A percentile compares a stretch with the other conserved stretches of the same genome.
Conservation (phyloP, 345 rosid species). For the Corymbia maculata region DNA sequence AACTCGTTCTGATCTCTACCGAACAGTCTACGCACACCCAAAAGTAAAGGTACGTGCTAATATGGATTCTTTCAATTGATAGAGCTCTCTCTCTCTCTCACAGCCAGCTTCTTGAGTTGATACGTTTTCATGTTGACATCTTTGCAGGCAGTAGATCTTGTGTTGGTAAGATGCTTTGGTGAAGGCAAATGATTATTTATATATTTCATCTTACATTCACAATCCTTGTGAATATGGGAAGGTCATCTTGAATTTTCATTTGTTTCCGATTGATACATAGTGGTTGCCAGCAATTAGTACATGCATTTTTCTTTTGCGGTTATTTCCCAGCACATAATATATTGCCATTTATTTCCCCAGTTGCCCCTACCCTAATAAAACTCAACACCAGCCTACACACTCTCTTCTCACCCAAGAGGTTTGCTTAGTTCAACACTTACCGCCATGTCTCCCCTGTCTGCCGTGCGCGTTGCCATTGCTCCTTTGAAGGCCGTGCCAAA, state of each 20-base stretch:
- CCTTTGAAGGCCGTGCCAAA: background rate
- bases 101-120: background rate
- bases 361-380: background rate
- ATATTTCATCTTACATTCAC: conserved; percentile 47
- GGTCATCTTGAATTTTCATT: conserved; percentile 27
- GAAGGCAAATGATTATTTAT: conserved; percentile 55
- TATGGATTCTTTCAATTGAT: background rate
- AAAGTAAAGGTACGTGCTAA: conserved; percentile 67
- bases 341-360: too few relatives aligned
- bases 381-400: background rate
- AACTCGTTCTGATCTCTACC: conserved; percentile 84
- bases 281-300: background rate
- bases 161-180: conserved; percentile 85
- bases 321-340: background rate
- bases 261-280: background rate
- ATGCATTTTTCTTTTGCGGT: conserved; percentile 27
- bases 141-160: conserved; percentile 76
- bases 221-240: conserved; percentile 86
- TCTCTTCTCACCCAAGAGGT: background rate
- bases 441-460: background rate
- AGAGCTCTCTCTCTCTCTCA: background rate
- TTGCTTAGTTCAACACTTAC: background rate
- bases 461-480: background rate
- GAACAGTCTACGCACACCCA: conserved; percentile 82
- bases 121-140: background rate